Evolutionary conservation across 352 stramenopile species (phyloP).

Genomic region (Globisporangium abappressorium): DNA sequence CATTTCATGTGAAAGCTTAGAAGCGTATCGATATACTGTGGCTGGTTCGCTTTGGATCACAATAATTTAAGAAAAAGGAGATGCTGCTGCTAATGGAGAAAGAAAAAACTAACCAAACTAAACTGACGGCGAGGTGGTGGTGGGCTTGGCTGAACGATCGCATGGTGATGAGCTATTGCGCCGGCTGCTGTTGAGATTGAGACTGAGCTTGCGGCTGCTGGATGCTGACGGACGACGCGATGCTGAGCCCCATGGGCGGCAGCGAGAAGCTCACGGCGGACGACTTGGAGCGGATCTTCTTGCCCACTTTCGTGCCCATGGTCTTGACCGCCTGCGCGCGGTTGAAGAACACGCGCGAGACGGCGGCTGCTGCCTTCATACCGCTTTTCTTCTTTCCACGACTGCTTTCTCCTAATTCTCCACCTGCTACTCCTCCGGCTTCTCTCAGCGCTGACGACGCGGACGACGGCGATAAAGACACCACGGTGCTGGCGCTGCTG

Average conservation of each 20-base stretch:
- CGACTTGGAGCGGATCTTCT: conserved; percentile 56
- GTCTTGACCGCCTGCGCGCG: conserved; percentile 59
- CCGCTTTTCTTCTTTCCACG: conserved; percentile 13
- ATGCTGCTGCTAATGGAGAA: background rate
- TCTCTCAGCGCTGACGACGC: background rate
- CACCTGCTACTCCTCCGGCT: background rate
- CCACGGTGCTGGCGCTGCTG: conserved; percentile 4
- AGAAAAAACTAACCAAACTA: background rate
- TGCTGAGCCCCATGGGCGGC: conserved; percentile 62
- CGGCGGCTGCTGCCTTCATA: conserved; percentile 21
- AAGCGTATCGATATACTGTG: background rate
- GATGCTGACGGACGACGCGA: conserved; percentile 46
- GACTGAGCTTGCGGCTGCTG: conserved; percentile 27
- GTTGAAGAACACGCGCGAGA: conserved; percentile 49
- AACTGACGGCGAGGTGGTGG: background rate
- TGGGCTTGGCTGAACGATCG: background rate
- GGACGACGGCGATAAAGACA: background rate
- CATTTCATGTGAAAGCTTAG: no score
- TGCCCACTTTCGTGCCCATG: conserved; percentile 56
- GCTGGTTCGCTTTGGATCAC: background rate
- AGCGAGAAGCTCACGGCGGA: conserved; percentile 64
- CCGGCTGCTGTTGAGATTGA: conserved; percentile 24
- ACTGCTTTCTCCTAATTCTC: conserved; percentile 7
- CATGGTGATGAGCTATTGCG: background rate
- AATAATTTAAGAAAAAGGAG: background rate